A percentile compares a stretch with the other conserved stretches of the same genome.
phyloP scores from a whole-genome alignment of 345 rosid genomes.

The Garcia nutans region DNA sequence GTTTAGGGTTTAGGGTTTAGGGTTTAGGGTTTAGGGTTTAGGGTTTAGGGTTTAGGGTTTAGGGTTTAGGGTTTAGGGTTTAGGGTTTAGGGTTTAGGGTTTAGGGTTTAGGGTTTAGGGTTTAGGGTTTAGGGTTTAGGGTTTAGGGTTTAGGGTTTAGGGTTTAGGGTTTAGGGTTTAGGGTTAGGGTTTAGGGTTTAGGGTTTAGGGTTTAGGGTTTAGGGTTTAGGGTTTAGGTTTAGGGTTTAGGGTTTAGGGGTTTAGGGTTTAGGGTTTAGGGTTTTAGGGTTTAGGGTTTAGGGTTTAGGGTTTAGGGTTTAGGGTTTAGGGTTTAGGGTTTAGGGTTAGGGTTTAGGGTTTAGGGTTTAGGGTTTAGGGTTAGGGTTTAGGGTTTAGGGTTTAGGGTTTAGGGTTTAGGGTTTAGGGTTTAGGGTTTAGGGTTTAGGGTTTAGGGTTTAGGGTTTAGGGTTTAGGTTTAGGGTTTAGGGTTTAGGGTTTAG shows the following conservation, averaged over 20 bases:
- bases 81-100: constrained; percentile 18
- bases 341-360: constrained; percentile 23
- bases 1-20: constrained; percentile 14
- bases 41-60: constrained; percentile 4
- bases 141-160: constrained; percentile 7
- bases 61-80: constrained; percentile 8
- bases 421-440: constrained; percentile 18
- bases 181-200: constrained; percentile 13
- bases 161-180: constrained; percentile 10
- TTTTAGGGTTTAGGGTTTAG: constrained; percentile 3
- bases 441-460: constrained; percentile 19
- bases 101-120: constrained; percentile 21
- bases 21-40: background rate
- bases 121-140: constrained; percentile 12
- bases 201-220: constrained; percentile 11
- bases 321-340: constrained; percentile 26
- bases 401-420: constrained; percentile 13
- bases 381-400: constrained; percentile 17
- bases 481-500: constrained; percentile 24
- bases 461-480: constrained; percentile 23
- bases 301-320: constrained; percentile 13
- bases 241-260: constrained; percentile 18
- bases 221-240: constrained; percentile 12
- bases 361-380: constrained; percentile 21
- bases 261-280: background rate